Base-by-base conservation (phyloP, 169 alveolate species). In the Condylostoma magnum region DNA sequence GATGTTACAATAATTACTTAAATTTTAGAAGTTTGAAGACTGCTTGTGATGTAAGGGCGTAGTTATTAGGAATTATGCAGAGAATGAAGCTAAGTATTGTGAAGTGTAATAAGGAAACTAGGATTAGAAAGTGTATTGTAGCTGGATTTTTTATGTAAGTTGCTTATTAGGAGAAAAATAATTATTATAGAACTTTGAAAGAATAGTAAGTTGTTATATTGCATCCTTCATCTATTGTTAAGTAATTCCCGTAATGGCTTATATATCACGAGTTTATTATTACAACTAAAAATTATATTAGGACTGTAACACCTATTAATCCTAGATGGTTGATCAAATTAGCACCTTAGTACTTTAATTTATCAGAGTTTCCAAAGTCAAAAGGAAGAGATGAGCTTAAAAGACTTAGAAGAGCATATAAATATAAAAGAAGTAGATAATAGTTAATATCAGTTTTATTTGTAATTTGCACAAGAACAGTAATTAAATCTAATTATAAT, bases 141-240 rank as follows among this genome's bases (percentile, higher is more conserved):
- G 83, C 93, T 50, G 99, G 99, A 18, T 95, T 89, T 86, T 97
- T 96, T 74, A 96, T 93, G 86, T 97, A 96, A 76, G 95, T 89
- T 20, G 99, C 99, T 1, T 94, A 86, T 77, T 63, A 89, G 57
- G 88, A 94, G 53, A 83, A 92, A 67, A 84, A 91, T 27, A 98
- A 98, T 8, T 96, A 89, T 65, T 98, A 95, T 86, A 77, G 92
- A 76, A 97, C 99, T 1, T 93, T 97, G 12, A 96, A 96, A 87
- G 99, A 97, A 84, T 81, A 88, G 65, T 97, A 98, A 83, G 91
- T 89, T 30, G 99, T 98, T 27, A 93, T 96, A n/a, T 80, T 97
- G 37, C 99, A 98, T 85, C 99, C 99, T 2, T 90, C 98, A 31
- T 89, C 99, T 36, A 94, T 95, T 20, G 79, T 98, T 57, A 95